Evolutionary conservation across 371 early-diverging fungal species (phyloP), one percentile per base, ranked within the genome.

Genomic region (Batkoa obscura): DNA sequence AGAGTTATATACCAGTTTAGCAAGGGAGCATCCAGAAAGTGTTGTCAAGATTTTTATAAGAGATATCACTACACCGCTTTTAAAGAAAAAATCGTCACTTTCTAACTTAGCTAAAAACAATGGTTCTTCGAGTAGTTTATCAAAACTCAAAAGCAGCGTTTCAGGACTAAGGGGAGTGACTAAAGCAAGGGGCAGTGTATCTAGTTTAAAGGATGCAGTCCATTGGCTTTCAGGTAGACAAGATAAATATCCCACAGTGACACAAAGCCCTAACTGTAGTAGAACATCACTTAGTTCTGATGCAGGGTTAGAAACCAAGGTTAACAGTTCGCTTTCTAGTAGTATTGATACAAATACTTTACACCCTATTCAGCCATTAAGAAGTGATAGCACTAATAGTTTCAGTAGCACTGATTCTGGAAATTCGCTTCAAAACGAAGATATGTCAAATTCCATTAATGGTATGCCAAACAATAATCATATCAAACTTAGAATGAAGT

Each of bases 1-100:
- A 43, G 90, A 90, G 60, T 79, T 85, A 3, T 83, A 79, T 59
- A 72, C 84, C 2, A 68, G 67, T 0, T 71, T 90, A 37, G 81
- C 83, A 2, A 51, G 64, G 0, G 70, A 70, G 10, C 74, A 60
- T 46, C 86, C 88, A 1, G 64, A 67, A 4, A 82, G 75, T 42
- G 71, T 94, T 15, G 55, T 82, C 36, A 83, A 82, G 55, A 81
- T 94, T 37, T 87, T 83, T 56, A 90, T 94, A 51, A 82, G 90
- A 31, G 86, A 90, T 59, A 83, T 86, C 32, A 76, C 76, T 3
- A 71, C 74, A 2, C 52, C 50, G 2, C 35, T 9, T 35, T 39
- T 34, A 3, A 12, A 37, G n/a, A 39, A 41, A 9, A 34, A 9
- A 32, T 32, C 36, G 8, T 37, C 17, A 17, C n/a, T 15, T 10